Evolutionary conservation across 257 asterid genomes (phyloP), one percentile per base, ranked within the genome.

Genomic region (Solanum peruvianum): DNA sequence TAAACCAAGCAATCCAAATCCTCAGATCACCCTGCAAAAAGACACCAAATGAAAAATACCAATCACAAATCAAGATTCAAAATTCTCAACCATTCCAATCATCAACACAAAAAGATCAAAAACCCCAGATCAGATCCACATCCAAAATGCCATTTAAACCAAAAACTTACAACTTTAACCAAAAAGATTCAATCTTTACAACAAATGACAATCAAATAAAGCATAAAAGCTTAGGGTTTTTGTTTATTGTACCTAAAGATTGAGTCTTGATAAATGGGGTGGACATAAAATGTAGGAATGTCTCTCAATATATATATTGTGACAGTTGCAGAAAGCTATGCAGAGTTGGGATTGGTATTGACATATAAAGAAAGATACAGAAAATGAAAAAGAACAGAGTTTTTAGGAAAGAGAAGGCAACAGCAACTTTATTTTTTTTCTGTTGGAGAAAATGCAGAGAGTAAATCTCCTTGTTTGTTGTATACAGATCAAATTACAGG

Each of bases 61-160:
- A 39, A 62, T 77, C 70, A 73, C 45, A 25, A 25, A 71, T 39
- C 70, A 29, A 87, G 69, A 45, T 60, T 80, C 42, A 27, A 76
- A 70, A 70, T 81, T 81, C 58, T 39, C 76, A 41, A 29, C 6
- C 67, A 42, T 56, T 29, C 39, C 27, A 14, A 60, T 16, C 73
- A 56, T 64, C 9, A 25, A 44, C 16, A 33, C 44, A 33, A 71
- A 33, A 69, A 67, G 92, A 91, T 91, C 93, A 90, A 80, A 80
- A 89, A 83, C 91, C 92, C 92, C 92, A 85, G 94, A 94, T 94
- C 98, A 93, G 98, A 93, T 94, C 98, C 94, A 85, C 90, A 42
- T 52, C 88, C 21, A 64, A 85, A 33, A 82, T 42, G 62, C 49
- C 86, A 56, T 49, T 33, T 27, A 60, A 85, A 88, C 16, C 25